These are phyloP conservation scores for Yamadazyma sp. DNA, from an alignment of 805 yeast genomes.

Conservation along the genomic window DNA sequence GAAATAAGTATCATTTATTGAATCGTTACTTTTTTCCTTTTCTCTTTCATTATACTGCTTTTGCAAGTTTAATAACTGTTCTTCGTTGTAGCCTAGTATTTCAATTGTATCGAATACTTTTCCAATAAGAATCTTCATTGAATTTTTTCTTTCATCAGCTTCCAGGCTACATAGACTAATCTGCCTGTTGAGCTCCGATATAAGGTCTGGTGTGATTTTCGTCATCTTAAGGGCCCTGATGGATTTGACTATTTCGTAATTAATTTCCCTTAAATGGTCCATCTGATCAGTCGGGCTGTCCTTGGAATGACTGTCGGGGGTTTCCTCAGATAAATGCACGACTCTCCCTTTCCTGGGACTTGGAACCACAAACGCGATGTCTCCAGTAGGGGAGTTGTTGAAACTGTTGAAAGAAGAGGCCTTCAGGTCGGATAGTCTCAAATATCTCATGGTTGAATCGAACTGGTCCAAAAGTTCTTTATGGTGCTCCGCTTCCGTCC, in stretches of 20 bases:
- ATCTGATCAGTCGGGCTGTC: constrained; percentile 18
- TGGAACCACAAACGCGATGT: constrained; percentile 25
- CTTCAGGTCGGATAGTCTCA: constrained; percentile 19
- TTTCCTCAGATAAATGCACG: constrained; percentile 1
- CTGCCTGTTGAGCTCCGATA: constrained; percentile 23
- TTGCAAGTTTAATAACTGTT: constrained; percentile 34
- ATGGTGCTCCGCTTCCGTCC: constrained; percentile 32
- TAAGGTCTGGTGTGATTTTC: constrained; percentile 33
- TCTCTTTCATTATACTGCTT: constrained; percentile 21
- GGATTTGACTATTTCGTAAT: constrained; percentile 36
- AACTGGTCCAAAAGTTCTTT: constrained; percentile 31
- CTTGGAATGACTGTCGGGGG: background rate
- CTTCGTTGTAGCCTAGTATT: constrained; percentile 30
- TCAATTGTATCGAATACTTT: constrained; percentile 27
- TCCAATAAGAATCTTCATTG: constrained; percentile 24
- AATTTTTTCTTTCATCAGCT: constrained; percentile 21
- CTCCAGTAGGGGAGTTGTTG: constrained; percentile 11
- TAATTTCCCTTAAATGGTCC: constrained; percentile 33
- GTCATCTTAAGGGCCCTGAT: constrained; percentile 37
- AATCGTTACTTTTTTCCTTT: constrained; percentile 11
- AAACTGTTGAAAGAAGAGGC: constrained; percentile 9
- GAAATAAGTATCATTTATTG: constrained; percentile 29
- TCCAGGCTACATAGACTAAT: constrained; percentile 29
- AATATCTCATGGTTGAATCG: constrained; percentile 23
- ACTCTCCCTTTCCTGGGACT: constrained; percentile 26